Base-by-base conservation (phyloP, 108 stramenopile genomes). In the Nitzschia palea region DNA sequence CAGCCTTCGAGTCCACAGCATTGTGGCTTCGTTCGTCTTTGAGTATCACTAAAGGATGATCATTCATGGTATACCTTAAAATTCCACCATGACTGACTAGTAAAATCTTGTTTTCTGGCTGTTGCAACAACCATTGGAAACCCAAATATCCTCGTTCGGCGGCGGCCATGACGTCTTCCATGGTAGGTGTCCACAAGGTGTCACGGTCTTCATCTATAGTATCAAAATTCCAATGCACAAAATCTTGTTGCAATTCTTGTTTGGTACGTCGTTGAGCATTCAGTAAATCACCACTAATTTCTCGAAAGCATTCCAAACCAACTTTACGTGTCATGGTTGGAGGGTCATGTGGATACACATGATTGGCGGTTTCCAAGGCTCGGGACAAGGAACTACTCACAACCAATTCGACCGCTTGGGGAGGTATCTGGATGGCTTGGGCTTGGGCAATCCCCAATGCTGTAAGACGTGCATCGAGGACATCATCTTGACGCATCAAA, bases 401-500 rank as follows among this genome's bases (percentile, higher is more conserved):
- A 10, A 82, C 77, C 57, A 83, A 45, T 18, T 74, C 37, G 17
- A 82, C 20, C 0, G 23, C 14, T n/a, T 29, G 18, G 6, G n/a
- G 25, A 42, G 67, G 54, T 48, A 40, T 50, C 23, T 40, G 55
- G 54, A 79, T 43, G 9, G 74, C 37, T 27, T 28, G 62, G 3
- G 82, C 87, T 66, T 92, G 91, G 4, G 70, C 37, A 59, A 78
- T 57, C 22, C 91, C 91, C 31, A 86, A 33, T 14, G 70, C 50
- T 0, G 91, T 92, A 56, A 92, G 54, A 12, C 61, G 64, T 2
- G 86, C 82, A 62, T 92, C 87, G 36, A 69, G 67, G 3, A 71
- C 69, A 78, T 92, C 91, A 59, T 92, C 91, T 48, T 87, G 55
- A 31, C 83, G 51, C 91, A 92, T 92, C 0, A 84, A 45, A 32